Evolutionary conservation across 306 rosid genomes (phyloP), one percentile per base, ranked within the genome.

Genomic region (Quillaja saponaria): DNA sequence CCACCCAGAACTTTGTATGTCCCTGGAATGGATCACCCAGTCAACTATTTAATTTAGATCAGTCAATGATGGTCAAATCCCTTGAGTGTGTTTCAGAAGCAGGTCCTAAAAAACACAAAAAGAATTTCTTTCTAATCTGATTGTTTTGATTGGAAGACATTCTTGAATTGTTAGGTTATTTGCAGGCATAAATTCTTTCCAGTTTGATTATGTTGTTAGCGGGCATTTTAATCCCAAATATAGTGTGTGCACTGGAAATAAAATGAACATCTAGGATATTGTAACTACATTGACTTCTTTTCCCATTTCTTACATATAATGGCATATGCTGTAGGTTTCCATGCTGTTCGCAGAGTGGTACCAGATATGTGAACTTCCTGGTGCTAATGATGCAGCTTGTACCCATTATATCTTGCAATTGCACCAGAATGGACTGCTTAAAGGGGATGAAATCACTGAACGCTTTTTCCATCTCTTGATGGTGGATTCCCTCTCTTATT

Each of bases 361-460:
- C 78, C 78, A 79, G 57, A 83, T 90, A 56, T 94, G 96, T 71
- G 99, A 94, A 61, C 86, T 80, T 39, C 91, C 97, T 33, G 88
- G 90, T 75, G 77, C 84, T 60, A 87, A 80, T 28, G 99, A 89
- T 66, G 70, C 80, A 19, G 78, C 86, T 35, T 71, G 75, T 71
- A 7, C 86, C 54, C 89, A 83, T 76, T 90, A 80, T 72, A 75
- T 87, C 64, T 25, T 80, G 50, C 95, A 94, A 61, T 73, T 94
- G 64, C 87, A 87, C 69, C 91, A 90, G 67, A 81, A 68, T 63
- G 99, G 97, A 49, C 64, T 89, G 33, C 78, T 94, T 54, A 90
- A 94, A 80, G 98, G 95, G 33, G 99, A 94, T 78, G 99, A 94
- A 33, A 52, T 80, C 41, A 85, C 95, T 20, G 99, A 94, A 55